Conservation (phyloP, 2,329 filamentous ascomycete species). For the Parafenestella ontariensis region DNA sequence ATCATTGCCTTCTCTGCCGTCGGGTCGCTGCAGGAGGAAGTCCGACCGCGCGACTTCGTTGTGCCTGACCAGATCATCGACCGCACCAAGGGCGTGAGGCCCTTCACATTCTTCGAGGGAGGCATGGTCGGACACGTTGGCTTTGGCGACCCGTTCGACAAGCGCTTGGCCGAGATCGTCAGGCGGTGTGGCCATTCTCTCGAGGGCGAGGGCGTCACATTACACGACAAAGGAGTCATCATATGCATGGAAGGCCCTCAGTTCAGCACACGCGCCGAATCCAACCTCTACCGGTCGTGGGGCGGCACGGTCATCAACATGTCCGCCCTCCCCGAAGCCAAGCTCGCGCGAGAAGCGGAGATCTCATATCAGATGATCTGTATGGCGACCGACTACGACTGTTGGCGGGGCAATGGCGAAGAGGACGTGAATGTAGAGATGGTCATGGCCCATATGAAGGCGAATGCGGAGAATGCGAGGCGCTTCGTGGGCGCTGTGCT, state of each 20-base stretch:
- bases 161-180: conserved; percentile 76
- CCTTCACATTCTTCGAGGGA: conserved; percentile 94
- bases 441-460: conserved; percentile 96
- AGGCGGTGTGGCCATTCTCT: conserved; percentile 77
- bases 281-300: conserved; percentile 92
- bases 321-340: conserved; percentile 93
- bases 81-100: conserved; percentile 91
- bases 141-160: conserved; percentile 95
- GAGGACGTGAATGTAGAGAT: conserved; percentile 90
- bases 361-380: conserved; percentile 98
- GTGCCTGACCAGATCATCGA: conserved; percentile 97
- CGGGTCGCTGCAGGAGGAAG: conserved; percentile 87
- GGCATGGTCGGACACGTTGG: conserved; percentile 93
- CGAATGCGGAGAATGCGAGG: conserved; percentile 87
- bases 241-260: conserved; percentile 99
- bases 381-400: conserved; percentile 99
- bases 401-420: conserved; percentile 82
- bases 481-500: conserved; percentile 85
- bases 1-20: conserved; percentile 96
- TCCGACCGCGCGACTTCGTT: conserved; percentile 95
- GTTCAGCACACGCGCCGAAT: conserved; percentile 95
- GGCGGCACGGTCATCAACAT: conserved; percentile 98
- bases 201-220: conserved; percentile 80
- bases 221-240: conserved; percentile 85
- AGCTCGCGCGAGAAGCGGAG: conserved; percentile 94